phyloP scores from a whole-genome alignment of 2,329 filamentous ascomycete genomes.

The Ophiocordyceps robertsii region DNA sequence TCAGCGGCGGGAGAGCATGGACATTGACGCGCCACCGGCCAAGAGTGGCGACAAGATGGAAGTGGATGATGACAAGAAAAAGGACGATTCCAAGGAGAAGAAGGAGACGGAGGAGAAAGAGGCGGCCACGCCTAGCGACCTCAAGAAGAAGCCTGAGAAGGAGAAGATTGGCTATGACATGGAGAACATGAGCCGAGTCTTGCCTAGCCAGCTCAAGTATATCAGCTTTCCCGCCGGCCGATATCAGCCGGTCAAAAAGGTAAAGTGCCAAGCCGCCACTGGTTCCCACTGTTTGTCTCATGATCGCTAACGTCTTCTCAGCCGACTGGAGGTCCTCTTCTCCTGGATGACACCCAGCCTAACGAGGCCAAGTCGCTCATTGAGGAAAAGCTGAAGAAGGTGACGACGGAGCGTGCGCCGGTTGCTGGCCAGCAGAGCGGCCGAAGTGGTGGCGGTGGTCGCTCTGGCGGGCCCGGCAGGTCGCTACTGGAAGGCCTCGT shows the following conservation, averaged over 20 bases:
- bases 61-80: conserved; percentile 51
- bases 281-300: neutral
- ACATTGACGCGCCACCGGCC: conserved; percentile 63
- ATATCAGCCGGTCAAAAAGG: conserved; percentile 84
- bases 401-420: conserved; percentile 47
- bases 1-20: conserved; percentile 86
- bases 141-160: conserved; percentile 85
- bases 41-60: conserved; percentile 77
- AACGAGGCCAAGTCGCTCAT: conserved; percentile 67
- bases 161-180: conserved; percentile 95
- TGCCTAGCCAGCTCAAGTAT: conserved; percentile 87
- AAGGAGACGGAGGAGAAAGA: conserved; percentile 51
- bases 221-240: conserved; percentile 83
- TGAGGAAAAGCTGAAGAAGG: conserved; percentile 87
- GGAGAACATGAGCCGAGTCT: conserved; percentile 91
- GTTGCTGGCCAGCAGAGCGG: conserved; percentile 29
- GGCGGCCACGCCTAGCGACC: conserved; percentile 33
- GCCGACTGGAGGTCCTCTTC: conserved; percentile 85
- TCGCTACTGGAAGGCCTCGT: conserved; percentile 22
- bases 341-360: conserved; percentile 76
- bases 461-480: conserved; percentile 18
- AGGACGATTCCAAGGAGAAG: conserved; percentile 45
- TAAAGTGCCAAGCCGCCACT: conserved; percentile 24
- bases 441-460: conserved; percentile 15
- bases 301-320: conserved; percentile 23